Conservation (phyloP, 164 flowering plant species). For the grape (Vitis vinifera) region DNA sequence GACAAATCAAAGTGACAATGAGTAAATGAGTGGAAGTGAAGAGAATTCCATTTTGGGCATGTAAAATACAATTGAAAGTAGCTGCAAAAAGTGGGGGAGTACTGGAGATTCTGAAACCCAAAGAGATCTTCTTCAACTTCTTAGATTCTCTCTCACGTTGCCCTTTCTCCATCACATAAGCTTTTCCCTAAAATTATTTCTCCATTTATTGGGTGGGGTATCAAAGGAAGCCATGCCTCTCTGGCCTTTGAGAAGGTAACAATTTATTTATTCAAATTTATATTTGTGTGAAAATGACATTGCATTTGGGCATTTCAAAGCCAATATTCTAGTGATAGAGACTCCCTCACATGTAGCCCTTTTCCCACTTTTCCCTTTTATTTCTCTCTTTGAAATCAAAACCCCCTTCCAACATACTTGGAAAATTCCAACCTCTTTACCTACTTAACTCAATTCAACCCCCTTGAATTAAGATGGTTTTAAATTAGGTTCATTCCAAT, state of each 20-base stretch:
- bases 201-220: slow-evolving; percentile 7
- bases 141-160: slow-evolving; percentile 11
- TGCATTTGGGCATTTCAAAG: background rate
- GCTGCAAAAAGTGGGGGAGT: background rate
- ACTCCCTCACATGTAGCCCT: background rate
- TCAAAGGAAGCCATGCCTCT: slow-evolving; percentile 10
- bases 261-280: background rate
- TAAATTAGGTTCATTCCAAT: too few species aligned
- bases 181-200: too few species aligned
- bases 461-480: too few species aligned
- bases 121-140: slow-evolving; percentile 13
- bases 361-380: too few species aligned
- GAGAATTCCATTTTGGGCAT: too few species aligned
- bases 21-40: too few species aligned
- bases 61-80: background rate
- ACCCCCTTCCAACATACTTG: too few species aligned
- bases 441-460: too few species aligned
- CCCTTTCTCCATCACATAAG: slow-evolving; percentile 11
- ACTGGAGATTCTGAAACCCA: slow-evolving; percentile 17
- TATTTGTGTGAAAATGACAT: slow-evolving; percentile 14
- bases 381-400: too few species aligned
- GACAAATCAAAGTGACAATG: too few species aligned
- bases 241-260: slow-evolving; percentile 16
- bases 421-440: too few species aligned
- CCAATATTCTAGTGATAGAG: background rate